These are phyloP conservation scores for Kingdonia uniflora DNA, from an alignment of 164 flowering plant genomes.

Conservation along the genomic window DNA sequence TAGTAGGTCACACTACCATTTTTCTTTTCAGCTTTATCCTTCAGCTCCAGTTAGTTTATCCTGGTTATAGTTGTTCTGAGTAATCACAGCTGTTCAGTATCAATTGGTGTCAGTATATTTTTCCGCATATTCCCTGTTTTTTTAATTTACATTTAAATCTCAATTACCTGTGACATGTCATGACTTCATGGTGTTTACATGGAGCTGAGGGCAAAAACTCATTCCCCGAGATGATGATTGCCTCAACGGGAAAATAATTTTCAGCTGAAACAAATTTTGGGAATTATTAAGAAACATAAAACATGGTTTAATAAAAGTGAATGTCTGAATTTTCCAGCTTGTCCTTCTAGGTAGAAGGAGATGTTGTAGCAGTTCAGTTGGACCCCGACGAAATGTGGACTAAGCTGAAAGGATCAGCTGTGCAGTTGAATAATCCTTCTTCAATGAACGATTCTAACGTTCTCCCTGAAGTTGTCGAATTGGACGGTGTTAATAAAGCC, in stretches of 20 bases:
- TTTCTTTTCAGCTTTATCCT: not conserved
- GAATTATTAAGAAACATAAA: too few relatives aligned
- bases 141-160: too few relatives aligned
- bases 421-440: slow-evolving; percentile 16
- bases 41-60: too few relatives aligned
- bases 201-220: not conserved
- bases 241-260: too few relatives aligned
- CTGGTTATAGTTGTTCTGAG: too few relatives aligned
- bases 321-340: not conserved
- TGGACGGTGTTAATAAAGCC: slow-evolving; percentile 14
- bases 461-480: slow-evolving; percentile 17
- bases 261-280: too few relatives aligned
- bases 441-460: slow-evolving; percentile 20
- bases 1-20: not conserved
- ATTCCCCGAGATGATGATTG: not conserved
- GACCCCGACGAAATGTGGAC: slow-evolving; percentile 69
- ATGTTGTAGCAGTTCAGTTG: slow-evolving; percentile 59
- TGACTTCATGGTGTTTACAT: too few relatives aligned
- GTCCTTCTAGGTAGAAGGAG: slow-evolving; percentile 73
- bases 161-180: too few relatives aligned
- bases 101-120: too few relatives aligned
- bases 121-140: too few relatives aligned
- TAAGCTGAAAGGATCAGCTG: slow-evolving; percentile 60
- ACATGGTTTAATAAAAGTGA: not conserved
- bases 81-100: too few relatives aligned